phyloP scores from a whole-genome alignment of 1,139 yeast genomes.

The Suzukiozyma palmioleophila region DNA sequence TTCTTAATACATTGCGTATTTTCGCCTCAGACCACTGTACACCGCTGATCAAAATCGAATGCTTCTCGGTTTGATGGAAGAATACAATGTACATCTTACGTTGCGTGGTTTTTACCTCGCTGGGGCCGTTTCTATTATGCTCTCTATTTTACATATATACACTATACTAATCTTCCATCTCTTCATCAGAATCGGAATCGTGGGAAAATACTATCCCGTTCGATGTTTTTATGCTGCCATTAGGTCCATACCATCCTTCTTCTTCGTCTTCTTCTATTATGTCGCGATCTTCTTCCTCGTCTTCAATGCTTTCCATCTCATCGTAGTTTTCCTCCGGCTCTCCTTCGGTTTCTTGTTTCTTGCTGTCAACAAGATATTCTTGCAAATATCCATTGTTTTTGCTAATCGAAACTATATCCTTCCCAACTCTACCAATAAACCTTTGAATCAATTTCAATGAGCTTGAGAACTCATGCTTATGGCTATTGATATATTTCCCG shows the following conservation, averaged over 20 bases:
- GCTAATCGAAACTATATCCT: slow-evolving; percentile 60
- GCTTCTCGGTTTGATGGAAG: too few species aligned
- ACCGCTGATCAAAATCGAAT: too few species aligned
- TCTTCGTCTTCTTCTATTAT: slow-evolving; percentile 12
- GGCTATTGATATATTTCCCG: slow-evolving; percentile 66
- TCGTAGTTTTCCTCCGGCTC: slow-evolving; percentile 16
- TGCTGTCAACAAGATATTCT: slow-evolving; percentile 30
- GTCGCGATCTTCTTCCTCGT: slow-evolving; percentile 14
- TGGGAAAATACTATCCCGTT: slow-evolving; percentile 12
- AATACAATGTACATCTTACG: too few species aligned
- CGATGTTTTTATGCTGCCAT: slow-evolving; percentile 8
- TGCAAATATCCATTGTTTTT: slow-evolving; percentile 53
- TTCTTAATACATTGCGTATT: too few species aligned
- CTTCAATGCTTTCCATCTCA: slow-evolving; percentile 14
- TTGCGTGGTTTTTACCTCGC: too few species aligned
- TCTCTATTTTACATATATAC: not conserved
- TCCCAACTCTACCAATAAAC: slow-evolving; percentile 68
- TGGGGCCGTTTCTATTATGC: not conserved
- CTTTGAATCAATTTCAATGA: slow-evolving; percentile 71
- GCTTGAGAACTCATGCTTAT: slow-evolving; percentile 62
- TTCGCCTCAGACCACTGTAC: too few species aligned
- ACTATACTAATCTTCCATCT: slow-evolving; percentile 4
- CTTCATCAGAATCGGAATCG: slow-evolving; percentile 11
- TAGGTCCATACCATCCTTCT: slow-evolving; percentile 15
- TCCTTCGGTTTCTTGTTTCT: slow-evolving; percentile 12